These are phyloP conservation scores for Penicillium salamii DNA, from an alignment of 495 filamentous ascomycete genomes.

Conservation along the genomic window DNA sequence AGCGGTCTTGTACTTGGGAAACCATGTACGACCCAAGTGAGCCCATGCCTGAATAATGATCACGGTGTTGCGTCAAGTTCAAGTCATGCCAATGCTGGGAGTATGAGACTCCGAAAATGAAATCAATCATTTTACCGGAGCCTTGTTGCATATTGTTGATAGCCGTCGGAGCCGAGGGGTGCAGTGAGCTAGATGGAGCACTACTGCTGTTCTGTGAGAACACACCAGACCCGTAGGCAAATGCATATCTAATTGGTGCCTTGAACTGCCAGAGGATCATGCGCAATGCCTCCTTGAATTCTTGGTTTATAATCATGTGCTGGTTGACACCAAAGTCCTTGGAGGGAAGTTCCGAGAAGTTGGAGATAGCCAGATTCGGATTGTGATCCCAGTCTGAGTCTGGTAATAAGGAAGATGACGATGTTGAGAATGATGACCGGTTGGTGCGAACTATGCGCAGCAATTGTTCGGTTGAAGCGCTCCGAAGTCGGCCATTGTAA, in stretches of 20 bases:
- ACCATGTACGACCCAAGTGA: constrained; percentile 80
- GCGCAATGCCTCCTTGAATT: constrained; percentile 87
- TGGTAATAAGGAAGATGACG: constrained; percentile 29
- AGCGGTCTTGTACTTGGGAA: constrained; percentile 77
- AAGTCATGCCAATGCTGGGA: constrained; percentile 96
- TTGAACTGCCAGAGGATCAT: constrained; percentile 90
- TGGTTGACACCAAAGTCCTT: constrained; percentile 92
- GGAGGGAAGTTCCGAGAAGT: constrained; percentile 84
- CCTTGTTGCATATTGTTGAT: constrained; percentile 79
- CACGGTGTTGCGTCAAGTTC: constrained; percentile 81
- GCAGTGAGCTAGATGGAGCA: constrained; percentile 49
- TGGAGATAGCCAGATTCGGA: constrained; percentile 67
- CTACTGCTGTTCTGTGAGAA: constrained; percentile 72
- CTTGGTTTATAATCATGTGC: constrained; percentile 88
- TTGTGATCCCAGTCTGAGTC: constrained; percentile 75
- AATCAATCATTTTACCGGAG: constrained; percentile 94
- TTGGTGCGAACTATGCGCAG: constrained; percentile 14
- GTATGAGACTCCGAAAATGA: constrained; percentile 93
- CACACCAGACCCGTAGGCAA: constrained; percentile 96
- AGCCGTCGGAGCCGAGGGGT: constrained; percentile 73
- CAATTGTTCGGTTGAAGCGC: constrained; percentile 11
- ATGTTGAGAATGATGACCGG: constrained; percentile 36
- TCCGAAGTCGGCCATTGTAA: constrained; percentile 18
- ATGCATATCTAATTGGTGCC: constrained; percentile 90
- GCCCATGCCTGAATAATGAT: constrained; percentile 90